A percentile compares a stretch with the other conserved stretches of the same genome.
Conservation (phyloP, 2,329 filamentous ascomycete species). For the Boeremia exigua region DNA sequence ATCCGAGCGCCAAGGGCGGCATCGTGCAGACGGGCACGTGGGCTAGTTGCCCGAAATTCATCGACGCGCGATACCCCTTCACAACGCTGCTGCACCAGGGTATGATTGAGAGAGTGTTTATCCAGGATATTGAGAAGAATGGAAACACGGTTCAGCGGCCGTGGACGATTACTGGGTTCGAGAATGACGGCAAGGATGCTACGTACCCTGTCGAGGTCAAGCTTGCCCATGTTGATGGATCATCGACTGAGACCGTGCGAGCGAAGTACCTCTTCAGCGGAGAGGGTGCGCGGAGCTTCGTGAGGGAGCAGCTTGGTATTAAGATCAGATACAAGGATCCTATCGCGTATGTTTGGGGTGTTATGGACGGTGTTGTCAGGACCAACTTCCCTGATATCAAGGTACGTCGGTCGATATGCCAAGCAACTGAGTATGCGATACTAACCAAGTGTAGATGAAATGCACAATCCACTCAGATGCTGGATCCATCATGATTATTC, state of each 20-base stretch:
- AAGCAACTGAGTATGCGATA: background rate
- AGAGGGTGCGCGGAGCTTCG: conserved; percentile 66
- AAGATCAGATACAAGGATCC: conserved; percentile 69
- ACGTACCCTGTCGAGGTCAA: conserved; percentile 82
- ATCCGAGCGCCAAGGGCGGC: conserved; percentile 60
- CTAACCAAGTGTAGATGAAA: conserved; percentile 59
- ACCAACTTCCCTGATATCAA: conserved; percentile 70
- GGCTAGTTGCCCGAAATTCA: conserved; percentile 87
- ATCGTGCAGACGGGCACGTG: conserved; percentile 71
- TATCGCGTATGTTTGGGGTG: conserved; percentile 69
- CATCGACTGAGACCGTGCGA: conserved; percentile 68
- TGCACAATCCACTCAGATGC: conserved; percentile 71
- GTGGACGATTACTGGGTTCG: conserved; percentile 67
- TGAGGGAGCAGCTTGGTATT: conserved; percentile 69
- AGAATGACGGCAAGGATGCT: conserved; percentile 65
- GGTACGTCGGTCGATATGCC: conserved; percentile 39
- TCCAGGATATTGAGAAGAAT: conserved; percentile 66
- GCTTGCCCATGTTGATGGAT: conserved; percentile 77
- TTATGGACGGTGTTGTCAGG: conserved; percentile 69
- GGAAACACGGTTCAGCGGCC: conserved; percentile 63
- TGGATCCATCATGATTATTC: conserved; percentile 69
- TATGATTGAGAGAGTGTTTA: conserved; percentile 67
- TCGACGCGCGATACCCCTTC: conserved; percentile 69
- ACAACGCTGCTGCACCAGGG: conserved; percentile 69
- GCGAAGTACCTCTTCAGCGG: conserved; percentile 69